Evolutionary conservation across 169 alveolate species (phyloP).

Genomic region (Babesia bovis): DNA sequence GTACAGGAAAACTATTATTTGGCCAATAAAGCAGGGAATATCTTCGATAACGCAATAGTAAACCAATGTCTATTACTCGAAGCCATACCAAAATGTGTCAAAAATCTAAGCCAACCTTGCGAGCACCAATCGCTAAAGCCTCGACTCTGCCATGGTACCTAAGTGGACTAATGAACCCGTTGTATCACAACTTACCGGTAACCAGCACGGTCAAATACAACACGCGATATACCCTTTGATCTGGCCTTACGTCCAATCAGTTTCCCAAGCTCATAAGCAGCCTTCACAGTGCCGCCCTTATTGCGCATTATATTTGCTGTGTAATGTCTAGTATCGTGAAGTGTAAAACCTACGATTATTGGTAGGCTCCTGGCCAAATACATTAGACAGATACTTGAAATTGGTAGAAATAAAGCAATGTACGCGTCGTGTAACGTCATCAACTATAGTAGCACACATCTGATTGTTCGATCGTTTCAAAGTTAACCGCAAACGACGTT

Average conservation of each 20-base stretch:
- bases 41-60: too few species aligned
- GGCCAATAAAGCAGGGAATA: too few species aligned
- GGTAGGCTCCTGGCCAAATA: conserved; percentile 71
- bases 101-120: conserved; percentile 73
- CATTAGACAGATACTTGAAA: conserved; percentile 47
- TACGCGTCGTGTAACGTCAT: conserved; percentile 64
- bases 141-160: conserved; percentile 76
- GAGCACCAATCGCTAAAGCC: conserved; percentile 80
- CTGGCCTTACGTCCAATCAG: conserved; percentile 70
- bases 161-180: neutral
- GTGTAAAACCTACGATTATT: conserved; percentile 36
- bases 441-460: conserved; percentile 73
- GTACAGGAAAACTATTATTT: too few species aligned
- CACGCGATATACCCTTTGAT: conserved; percentile 71
- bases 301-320: conserved; percentile 63
- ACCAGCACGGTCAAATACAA: conserved; percentile 71
- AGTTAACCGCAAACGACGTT: conserved; percentile 68
- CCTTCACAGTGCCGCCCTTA: conserved; percentile 69
- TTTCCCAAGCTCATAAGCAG: conserved; percentile 78
- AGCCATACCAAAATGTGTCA: conserved; percentile 11
- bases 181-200: conserved; percentile 35
- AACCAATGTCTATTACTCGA: conserved; percentile 7
- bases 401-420: conserved; percentile 69
- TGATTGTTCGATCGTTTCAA: conserved; percentile 69
- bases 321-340: neutral